Evolutionary conservation across 2,329 filamentous ascomycete genomes (phyloP).

Genomic region (Escovopsis sp.): DNA sequence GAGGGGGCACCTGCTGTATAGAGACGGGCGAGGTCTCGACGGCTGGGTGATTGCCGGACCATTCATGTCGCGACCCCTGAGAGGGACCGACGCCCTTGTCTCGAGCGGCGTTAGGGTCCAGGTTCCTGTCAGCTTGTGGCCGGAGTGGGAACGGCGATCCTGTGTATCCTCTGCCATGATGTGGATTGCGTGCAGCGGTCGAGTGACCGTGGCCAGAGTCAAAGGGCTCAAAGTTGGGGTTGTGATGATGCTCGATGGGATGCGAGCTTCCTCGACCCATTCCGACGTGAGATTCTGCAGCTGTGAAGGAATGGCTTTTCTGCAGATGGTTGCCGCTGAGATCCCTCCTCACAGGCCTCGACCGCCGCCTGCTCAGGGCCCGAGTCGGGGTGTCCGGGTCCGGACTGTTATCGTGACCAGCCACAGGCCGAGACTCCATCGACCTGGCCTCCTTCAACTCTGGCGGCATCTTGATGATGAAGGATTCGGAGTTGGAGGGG

Average conservation of each 20-base stretch:
- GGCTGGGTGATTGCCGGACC: background rate
- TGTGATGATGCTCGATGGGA: no score
- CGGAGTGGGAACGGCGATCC: no score
- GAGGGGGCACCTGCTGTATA: slow-evolving; percentile 6
- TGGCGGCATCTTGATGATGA: slow-evolving; percentile 13
- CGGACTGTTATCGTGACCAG: slow-evolving; percentile 18
- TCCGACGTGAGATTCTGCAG: no score
- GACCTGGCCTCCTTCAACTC: slow-evolving; percentile 4
- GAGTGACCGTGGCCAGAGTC: no score
- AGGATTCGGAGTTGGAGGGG: slow-evolving; percentile 28
- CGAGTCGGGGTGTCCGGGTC: slow-evolving; percentile 22
- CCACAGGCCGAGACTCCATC: background rate
- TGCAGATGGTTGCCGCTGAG: background rate
- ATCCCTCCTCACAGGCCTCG: slow-evolving; percentile 3
- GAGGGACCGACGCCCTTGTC: background rate
- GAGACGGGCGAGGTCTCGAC: slow-evolving; percentile 3
- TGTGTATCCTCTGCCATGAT: no score
- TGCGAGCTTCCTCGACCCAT: no score
- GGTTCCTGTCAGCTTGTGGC: no score
- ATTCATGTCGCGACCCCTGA: background rate
- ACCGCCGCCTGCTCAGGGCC: slow-evolving; percentile 10
- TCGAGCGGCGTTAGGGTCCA: background rate
- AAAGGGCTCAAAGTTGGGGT: no score
- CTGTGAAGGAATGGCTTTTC: background rate
- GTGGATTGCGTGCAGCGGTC: no score